phyloP scores from a whole-genome alignment of 2,329 filamentous ascomycete species.

The Aspergillus chevalieri region DNA sequence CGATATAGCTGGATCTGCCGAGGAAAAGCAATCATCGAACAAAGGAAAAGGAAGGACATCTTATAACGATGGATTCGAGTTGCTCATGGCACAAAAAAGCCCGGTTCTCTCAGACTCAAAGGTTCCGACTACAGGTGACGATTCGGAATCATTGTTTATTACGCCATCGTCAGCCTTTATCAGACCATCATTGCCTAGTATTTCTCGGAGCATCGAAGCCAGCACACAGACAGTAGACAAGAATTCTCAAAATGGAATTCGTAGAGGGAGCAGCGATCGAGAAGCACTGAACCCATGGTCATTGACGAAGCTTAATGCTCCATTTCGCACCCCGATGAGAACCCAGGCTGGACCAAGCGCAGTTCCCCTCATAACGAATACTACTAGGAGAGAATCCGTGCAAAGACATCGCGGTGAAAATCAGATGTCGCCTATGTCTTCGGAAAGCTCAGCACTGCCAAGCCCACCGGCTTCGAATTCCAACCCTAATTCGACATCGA shows the following conservation, averaged over 20 bases:
- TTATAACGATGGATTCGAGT: constrained; percentile 9
- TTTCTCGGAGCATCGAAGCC: not conserved
- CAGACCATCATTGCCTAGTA: not conserved
- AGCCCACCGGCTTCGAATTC: constrained; percentile 14
- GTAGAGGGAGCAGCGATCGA: constrained; percentile 2
- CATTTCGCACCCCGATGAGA: constrained; percentile 5
- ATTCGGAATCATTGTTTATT: not conserved
- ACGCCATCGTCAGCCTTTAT: constrained; percentile 1
- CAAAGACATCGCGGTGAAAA: not conserved
- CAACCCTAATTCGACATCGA: constrained; percentile 5
- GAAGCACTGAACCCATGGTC: constrained; percentile 31
- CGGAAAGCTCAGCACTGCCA: constrained; percentile 6
- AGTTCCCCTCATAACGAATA: not conserved
- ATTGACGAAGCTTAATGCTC: constrained; percentile 27
- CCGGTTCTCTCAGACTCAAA: not conserved
- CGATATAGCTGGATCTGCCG: not conserved
- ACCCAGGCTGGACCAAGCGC: not conserved
- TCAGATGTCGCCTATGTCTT: not conserved
- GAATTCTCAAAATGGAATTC: not conserved
- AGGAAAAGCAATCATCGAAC: not conserved
- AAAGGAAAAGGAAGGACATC: constrained; percentile 3
- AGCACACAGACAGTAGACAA: not conserved
- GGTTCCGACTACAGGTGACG: not conserved
- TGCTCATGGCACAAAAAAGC: constrained; percentile 18
- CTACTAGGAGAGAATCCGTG: not conserved